Evolutionary conservation across 2,329 filamentous ascomycete genomes (phyloP).

Genomic region (Stemphylium lycopersici): DNA sequence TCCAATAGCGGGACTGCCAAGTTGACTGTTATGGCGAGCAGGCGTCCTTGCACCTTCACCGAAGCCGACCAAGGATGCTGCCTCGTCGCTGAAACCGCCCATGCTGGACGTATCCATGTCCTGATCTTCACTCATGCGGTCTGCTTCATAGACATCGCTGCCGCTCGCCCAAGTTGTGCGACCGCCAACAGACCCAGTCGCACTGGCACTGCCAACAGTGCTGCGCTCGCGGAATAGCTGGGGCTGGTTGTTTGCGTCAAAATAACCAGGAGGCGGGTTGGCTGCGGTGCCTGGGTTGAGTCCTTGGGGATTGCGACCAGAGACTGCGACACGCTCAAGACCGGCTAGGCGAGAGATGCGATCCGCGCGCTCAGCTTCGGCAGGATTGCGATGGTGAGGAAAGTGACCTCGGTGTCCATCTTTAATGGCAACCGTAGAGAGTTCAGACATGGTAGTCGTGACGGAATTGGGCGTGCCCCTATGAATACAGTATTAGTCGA

Average conservation of each 20-base stretch:
- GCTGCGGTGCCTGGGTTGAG: constrained; percentile 54
- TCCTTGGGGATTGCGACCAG: constrained; percentile 60
- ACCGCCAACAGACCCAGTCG: constrained; percentile 77
- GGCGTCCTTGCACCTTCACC: constrained; percentile 79
- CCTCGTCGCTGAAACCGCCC: constrained; percentile 85
- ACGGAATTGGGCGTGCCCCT: constrained; percentile 93
- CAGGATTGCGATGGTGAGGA: constrained; percentile 68
- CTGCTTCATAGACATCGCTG: constrained; percentile 66
- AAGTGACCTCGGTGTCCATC: constrained; percentile 89
- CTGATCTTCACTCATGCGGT: constrained; percentile 72
- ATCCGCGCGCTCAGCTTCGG: constrained; percentile 91
- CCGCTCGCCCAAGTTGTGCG: constrained; percentile 72
- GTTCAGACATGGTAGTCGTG: constrained; percentile 86
- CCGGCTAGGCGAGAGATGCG: constrained; percentile 93
- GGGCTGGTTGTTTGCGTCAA: constrained; percentile 74
- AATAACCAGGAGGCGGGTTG: constrained; percentile 66
- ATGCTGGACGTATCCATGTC: constrained; percentile 67
- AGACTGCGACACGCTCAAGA: constrained; percentile 84
- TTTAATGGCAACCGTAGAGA: constrained; percentile 95
- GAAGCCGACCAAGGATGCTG: constrained; percentile 85
- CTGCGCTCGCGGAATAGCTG: constrained; percentile 74
- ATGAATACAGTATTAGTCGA: constrained; percentile 21
- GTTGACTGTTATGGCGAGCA: constrained; percentile 66
- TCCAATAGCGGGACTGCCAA: constrained; percentile 76
- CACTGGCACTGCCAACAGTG: constrained; percentile 89